Percentiles rank a stretch among this genome's conserved stretches.
phyloP scores from a whole-genome alignment of 2,329 filamentous ascomycete genomes.

The Dothistroma septosporum region DNA sequence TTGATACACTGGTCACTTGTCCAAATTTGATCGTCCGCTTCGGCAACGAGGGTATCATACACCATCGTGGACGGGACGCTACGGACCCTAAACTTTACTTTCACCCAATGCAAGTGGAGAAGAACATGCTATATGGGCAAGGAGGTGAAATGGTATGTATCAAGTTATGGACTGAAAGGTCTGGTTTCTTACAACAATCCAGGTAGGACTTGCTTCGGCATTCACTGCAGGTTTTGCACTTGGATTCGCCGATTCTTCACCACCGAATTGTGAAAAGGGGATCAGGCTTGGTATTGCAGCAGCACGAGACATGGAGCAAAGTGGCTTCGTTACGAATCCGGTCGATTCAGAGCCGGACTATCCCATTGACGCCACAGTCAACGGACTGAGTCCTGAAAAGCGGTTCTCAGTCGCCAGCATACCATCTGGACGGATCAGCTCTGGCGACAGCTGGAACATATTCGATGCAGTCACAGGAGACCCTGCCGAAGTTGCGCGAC shows the following conservation, averaged over 20 bases:
- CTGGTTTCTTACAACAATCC: conserved; percentile 7
- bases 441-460: conserved; percentile 35
- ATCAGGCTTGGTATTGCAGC: conserved; percentile 31
- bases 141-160: conserved; percentile 18
- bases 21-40: conserved; percentile 36
- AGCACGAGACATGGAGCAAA: conserved; percentile 23
- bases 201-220: conserved; percentile 31
- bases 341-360: conserved; percentile 29
- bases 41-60: conserved; percentile 33
- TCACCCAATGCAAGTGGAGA: conserved; percentile 29
- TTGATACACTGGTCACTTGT: conserved; percentile 35
- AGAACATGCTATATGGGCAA: conserved; percentile 6
- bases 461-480: conserved; percentile 34
- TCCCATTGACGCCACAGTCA: conserved; percentile 27
- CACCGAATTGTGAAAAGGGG: conserved; percentile 29
- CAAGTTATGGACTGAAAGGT: background rate
- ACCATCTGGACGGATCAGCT: conserved; percentile 32
- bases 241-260: conserved; percentile 31
- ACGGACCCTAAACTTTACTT: conserved; percentile 34
- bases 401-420: conserved; percentile 29
- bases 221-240: conserved; percentile 35
- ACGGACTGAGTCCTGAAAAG: conserved; percentile 23
- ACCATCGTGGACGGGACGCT: conserved; percentile 35
- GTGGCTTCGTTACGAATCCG: conserved; percentile 27
- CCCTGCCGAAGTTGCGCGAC: conserved; percentile 32